Evolutionary conservation across 805 yeast genomes (phyloP).

Genomic region (Candida insectalens): DNA sequence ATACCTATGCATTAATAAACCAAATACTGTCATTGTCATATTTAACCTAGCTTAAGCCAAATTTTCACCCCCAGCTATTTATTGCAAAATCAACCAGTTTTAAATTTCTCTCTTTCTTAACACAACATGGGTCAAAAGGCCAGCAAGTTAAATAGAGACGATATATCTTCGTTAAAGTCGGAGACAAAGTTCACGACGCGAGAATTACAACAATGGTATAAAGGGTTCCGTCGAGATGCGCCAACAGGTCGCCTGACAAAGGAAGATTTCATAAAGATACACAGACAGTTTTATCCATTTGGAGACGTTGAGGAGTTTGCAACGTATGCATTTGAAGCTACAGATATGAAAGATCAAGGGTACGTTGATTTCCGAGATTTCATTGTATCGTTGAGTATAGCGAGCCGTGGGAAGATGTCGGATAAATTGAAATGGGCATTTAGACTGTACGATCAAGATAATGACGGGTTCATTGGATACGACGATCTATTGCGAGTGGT

Average conservation of each 20-base stretch:
- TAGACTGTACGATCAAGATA: slow-evolving; percentile 74
- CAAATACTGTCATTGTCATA: no score
- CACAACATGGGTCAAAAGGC: slow-evolving; percentile 83
- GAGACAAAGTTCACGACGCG: slow-evolving; percentile 88
- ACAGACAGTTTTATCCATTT: slow-evolving; percentile 95
- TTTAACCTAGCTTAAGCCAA: no score
- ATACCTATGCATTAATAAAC: no score
- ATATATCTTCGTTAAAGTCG: slow-evolving; percentile 67
- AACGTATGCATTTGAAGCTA: slow-evolving; percentile 76
- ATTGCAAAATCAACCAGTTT: neutral
- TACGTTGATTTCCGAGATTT: slow-evolving; percentile 87
- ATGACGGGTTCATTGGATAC: slow-evolving; percentile 66
- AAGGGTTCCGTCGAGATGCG: slow-evolving; percentile 90
- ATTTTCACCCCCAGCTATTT: no score
- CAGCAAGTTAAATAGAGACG: slow-evolving; percentile 86
- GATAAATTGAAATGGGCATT: slow-evolving; percentile 89
- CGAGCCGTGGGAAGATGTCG: slow-evolving; percentile 75
- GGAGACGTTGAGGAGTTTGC: slow-evolving; percentile 95
- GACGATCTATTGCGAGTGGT: slow-evolving; percentile 76
- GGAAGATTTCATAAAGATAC: slow-evolving; percentile 83
- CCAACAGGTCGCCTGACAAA: slow-evolving; percentile 82
- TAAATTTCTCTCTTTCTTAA: neutral
- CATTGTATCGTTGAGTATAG: slow-evolving; percentile 75
- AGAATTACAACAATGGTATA: slow-evolving; percentile 97
- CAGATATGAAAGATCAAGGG: slow-evolving; percentile 75